Percentiles rank a stretch among this genome's conserved stretches.
Conservation (phyloP, 225 moss, liverwort and hornwort species). For the Neckera pumila region DNA sequence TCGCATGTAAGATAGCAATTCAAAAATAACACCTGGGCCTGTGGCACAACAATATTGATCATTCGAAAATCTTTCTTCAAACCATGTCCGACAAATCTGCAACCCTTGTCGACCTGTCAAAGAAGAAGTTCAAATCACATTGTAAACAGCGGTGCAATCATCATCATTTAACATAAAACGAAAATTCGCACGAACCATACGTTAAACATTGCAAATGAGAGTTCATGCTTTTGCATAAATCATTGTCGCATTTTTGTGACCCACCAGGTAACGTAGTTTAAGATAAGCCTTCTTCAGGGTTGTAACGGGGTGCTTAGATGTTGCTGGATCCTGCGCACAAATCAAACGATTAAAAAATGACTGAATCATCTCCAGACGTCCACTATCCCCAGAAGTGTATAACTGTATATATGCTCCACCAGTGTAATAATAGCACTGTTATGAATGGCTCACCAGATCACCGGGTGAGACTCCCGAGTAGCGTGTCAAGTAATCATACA, state of each 20-base stretch:
- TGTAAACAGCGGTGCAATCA: neutral
- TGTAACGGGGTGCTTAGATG: slow-evolving; percentile 59
- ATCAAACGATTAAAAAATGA: neutral
- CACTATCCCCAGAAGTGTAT: neutral
- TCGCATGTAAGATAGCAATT: neutral
- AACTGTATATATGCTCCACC: neutral
- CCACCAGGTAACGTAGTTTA: slow-evolving; percentile 57
- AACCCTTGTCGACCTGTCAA: slow-evolving; percentile 55
- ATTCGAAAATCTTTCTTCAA: slow-evolving; percentile 71
- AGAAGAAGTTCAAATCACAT: neutral
- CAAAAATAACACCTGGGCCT: slow-evolving; percentile 35
- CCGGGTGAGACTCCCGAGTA: slow-evolving; percentile 61
- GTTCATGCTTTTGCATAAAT: neutral
- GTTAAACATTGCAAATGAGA: neutral
- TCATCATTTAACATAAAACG: neutral
- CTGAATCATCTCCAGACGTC: neutral
- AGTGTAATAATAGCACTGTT: neutral
- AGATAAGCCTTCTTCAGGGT: slow-evolving; percentile 59
- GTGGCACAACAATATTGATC: slow-evolving; percentile 71
- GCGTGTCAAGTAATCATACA: slow-evolving; percentile 57
- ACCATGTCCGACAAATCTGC: slow-evolving; percentile 62
- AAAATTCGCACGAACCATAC: neutral
- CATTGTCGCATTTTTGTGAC: neutral
- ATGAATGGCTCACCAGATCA: slow-evolving; percentile 42
- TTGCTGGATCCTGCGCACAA: slow-evolving; percentile 45